Evolutionary conservation across 140 eudicot species (phyloP), one percentile per base, ranked within the genome.

Genomic region (Artemisia princeps): DNA sequence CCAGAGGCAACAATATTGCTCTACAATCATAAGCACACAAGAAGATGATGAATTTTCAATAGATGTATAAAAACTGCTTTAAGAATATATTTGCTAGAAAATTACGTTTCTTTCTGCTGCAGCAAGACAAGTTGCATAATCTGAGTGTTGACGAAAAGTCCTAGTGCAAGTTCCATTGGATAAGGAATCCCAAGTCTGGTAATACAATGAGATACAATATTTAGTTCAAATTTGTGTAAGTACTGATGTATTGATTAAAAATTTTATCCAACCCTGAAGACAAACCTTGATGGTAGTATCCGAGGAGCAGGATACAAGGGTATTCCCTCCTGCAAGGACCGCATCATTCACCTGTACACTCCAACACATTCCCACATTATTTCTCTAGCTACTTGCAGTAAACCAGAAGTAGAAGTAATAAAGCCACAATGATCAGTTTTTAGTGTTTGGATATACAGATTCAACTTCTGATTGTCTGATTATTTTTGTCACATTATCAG

Each of bases 251-350:
- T 26, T 16, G 33, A 60, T 60, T 15, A 44, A 5, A 70, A 74
- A 37, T 13, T 24, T 42, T 66, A 46, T 42, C 69, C 64, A 69
- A 60, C 68, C 63, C 56, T 50, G 63, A 67, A 67, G 23, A 67
- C 85, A 77, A 73, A 92, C 98, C 96, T 92, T 92, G 79, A 92
- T 87, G 1, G 98, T 85, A 56, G 96, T 81, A 79, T 92, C 98
- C 22, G 98, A 92, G 62, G 98, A 92, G 78, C 98, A 92, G 3
- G 98, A 92, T 20, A 92, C 87, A 72, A 92, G 82, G 9, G 95
- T 92, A 66, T 79, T 82, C 55, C 85, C 95, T 50, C 98, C 96
- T 40, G 80, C 76, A 75, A 92, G 78, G 37, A 92, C 96, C 30
- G 86, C 95, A 75, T 92, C 98, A 85, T 92, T 92, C 70, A 92